Evolutionary conservation across 2,329 filamentous ascomycete species (phyloP).

Genomic region (Elsinoe batatas): DNA sequence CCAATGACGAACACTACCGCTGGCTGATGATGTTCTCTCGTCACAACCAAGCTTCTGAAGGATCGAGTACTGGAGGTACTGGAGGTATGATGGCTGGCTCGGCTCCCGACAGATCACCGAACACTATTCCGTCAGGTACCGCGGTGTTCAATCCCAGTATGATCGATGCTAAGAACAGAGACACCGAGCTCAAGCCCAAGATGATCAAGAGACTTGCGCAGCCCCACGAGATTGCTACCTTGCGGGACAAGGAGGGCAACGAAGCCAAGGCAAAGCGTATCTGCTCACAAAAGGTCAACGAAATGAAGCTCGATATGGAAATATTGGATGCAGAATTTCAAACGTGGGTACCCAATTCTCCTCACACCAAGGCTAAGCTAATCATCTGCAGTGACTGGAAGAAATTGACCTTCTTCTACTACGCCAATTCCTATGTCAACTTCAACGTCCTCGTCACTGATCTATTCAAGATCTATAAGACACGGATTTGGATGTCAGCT

Average conservation of each 20-base stretch:
- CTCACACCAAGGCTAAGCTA: not conserved
- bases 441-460: slow-evolving; percentile 97
- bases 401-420: slow-evolving; percentile 98
- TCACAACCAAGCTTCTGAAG: slow-evolving; percentile 27
- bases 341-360: slow-evolving; percentile 56
- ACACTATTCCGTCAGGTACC: not conserved
- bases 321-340: slow-evolving; percentile 98
- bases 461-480: slow-evolving; percentile 98
- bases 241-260: slow-evolving; percentile 93
- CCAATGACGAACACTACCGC: slow-evolving; percentile 90
- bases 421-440: slow-evolving; percentile 95
- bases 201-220: slow-evolving; percentile 93
- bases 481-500: slow-evolving; percentile 98
- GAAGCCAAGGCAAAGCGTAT: slow-evolving; percentile 96
- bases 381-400: slow-evolving; percentile 72
- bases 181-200: slow-evolving; percentile 74
- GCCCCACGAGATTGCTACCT: slow-evolving; percentile 74
- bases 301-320: slow-evolving; percentile 94
- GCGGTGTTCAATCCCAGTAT: slow-evolving; percentile 12
- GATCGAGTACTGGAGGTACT: slow-evolving; percentile 9
- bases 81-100: slow-evolving; percentile 50
- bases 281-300: slow-evolving; percentile 91
- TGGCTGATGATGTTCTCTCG: slow-evolving; percentile 96
- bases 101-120: slow-evolving; percentile 24
- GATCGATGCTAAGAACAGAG: slow-evolving; percentile 6